Conservation (phyloP, 1,139 yeast genomes). For the Debaryomycetaceae sp. region DNA sequence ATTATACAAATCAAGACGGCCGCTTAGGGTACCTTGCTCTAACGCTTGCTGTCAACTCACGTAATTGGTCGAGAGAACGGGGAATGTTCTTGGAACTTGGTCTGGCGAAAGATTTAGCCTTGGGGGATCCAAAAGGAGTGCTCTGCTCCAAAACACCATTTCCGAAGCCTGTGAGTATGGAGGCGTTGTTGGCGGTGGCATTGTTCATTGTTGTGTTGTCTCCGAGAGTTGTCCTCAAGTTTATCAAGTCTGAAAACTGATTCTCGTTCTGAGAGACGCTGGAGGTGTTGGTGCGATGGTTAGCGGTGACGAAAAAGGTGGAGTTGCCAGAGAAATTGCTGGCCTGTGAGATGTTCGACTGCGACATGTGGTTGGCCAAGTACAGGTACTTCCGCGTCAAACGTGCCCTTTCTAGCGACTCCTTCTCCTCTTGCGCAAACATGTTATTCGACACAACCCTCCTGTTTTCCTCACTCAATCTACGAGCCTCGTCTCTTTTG, state of each 20-base stretch:
- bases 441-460: constrained; percentile 4
- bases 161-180: constrained; percentile 35
- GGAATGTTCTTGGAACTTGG: constrained; percentile 15
- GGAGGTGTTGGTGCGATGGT: constrained; percentile 5
- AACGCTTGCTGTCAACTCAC: constrained; percentile 35
- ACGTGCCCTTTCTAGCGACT: constrained; percentile 28
- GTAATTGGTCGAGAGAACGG: constrained; percentile 29
- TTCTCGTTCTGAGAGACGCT: constrained; percentile 4
- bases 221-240: constrained; percentile 16
- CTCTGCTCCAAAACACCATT: constrained; percentile 40
- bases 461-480: constrained; percentile 5
- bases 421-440: constrained; percentile 23
- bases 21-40: constrained; percentile 25
- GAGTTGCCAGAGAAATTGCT: constrained; percentile 9
- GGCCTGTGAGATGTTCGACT: constrained; percentile 5
- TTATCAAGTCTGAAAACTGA: constrained; percentile 2
- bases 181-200: constrained; percentile 21
- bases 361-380: constrained; percentile 28
- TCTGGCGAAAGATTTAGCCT: constrained; percentile 11
- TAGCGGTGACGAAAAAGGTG: constrained; percentile 7
- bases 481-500: constrained; percentile 1
- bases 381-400: constrained; percentile 30
- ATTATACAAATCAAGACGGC: background rate
- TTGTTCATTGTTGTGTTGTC: constrained; percentile 17
- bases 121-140: constrained; percentile 35